Percentiles rank a stretch among this genome's conserved stretches.
Evolutionary conservation across 2,329 filamentous ascomycete genomes (phyloP).

Genomic region (Ophiocordyceps camponoti-leonardi): DNA sequence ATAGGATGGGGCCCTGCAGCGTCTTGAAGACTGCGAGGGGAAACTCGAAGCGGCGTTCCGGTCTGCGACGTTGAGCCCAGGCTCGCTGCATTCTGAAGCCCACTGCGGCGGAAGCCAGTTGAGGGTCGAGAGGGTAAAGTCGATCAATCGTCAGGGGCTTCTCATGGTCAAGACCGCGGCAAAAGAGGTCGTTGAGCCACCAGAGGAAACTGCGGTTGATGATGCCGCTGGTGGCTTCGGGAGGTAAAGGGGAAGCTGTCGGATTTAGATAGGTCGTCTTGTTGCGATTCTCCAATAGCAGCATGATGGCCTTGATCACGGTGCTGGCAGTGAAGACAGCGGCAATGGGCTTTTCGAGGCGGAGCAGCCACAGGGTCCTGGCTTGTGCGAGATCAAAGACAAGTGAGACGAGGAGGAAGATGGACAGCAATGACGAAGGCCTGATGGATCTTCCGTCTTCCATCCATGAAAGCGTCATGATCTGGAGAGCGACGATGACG

Average conservation of each 20-base stretch:
- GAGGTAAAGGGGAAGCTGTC: slow-evolving; percentile 6
- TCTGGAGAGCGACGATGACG: slow-evolving; percentile 8
- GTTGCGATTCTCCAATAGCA: slow-evolving; percentile 12
- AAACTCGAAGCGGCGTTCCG: slow-evolving; percentile 3
- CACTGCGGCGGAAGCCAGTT: slow-evolving; percentile 2
- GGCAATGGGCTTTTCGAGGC: slow-evolving; percentile 5
- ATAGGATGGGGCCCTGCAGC: slow-evolving; percentile 3
- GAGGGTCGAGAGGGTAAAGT: slow-evolving; percentile 4
- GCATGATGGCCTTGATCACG: slow-evolving; percentile 9
- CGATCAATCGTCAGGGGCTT: slow-evolving; percentile 2
- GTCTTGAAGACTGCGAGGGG: slow-evolving; percentile 1
- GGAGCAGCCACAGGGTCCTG: slow-evolving; percentile 14
- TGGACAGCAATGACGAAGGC: slow-evolving; percentile 13
- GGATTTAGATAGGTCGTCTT: slow-evolving; percentile 9
- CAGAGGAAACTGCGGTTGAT: slow-evolving; percentile 15
- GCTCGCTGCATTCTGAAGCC: slow-evolving; percentile 1
- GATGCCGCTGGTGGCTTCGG: slow-evolving; percentile 16
- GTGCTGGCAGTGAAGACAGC: slow-evolving; percentile 9
- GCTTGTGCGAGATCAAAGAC: slow-evolving; percentile 13
- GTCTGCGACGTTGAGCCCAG: slow-evolving; percentile 2
- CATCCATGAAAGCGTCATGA: slow-evolving; percentile 11
- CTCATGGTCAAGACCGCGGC: slow-evolving; percentile 5
- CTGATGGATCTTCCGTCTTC: slow-evolving; percentile 14
- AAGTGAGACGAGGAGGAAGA: slow-evolving; percentile 12
- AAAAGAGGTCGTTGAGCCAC: slow-evolving; percentile 15